A percentile compares a stretch with the other conserved stretches of the same genome.
Evolutionary conservation across 139 green algal genomes (phyloP).

Genomic region (Yamagishiella unicocca): DNA sequence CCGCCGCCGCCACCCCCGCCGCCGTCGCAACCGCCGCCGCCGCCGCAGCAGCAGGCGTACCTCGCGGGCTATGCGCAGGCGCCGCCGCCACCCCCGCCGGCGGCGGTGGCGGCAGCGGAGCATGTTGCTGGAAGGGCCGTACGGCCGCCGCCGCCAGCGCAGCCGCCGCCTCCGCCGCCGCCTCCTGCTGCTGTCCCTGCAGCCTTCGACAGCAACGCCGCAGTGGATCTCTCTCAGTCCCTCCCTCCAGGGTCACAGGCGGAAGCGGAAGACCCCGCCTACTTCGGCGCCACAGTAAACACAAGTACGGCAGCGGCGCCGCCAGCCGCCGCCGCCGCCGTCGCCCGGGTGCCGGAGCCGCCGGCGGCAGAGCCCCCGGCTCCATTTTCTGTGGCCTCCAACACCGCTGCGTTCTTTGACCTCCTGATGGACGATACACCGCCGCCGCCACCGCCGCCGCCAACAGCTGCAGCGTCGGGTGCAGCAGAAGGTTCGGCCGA

Average conservation of each 20-base stretch:
- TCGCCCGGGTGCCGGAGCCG: background rate
- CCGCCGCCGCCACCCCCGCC: background rate
- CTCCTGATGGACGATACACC: background rate
- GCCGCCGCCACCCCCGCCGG: background rate
- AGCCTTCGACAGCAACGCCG: background rate
- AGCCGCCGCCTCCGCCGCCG: constrained; percentile 4
- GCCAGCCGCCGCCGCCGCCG: background rate
- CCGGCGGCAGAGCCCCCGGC: background rate
- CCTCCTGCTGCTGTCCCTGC: background rate
- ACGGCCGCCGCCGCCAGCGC: background rate
- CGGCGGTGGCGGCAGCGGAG: too few relatives aligned
- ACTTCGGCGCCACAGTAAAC: background rate
- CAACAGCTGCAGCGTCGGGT: too few relatives aligned
- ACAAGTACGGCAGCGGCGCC: background rate
- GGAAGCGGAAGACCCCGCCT: constrained; percentile 13
- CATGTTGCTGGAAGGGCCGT: too few relatives aligned
- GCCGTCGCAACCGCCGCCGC: background rate
- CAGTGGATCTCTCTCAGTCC: constrained; percentile 26
- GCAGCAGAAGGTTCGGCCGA: too few relatives aligned
- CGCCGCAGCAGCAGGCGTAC: background rate
- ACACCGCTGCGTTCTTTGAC: background rate
- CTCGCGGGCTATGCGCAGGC: background rate
- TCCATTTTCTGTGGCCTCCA: background rate
- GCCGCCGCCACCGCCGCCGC: background rate
- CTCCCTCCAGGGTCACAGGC: constrained; percentile 37